These are phyloP conservation scores for Danielia reshetovae DNA, from an alignment of 805 yeast species.

Conservation along the genomic window DNA sequence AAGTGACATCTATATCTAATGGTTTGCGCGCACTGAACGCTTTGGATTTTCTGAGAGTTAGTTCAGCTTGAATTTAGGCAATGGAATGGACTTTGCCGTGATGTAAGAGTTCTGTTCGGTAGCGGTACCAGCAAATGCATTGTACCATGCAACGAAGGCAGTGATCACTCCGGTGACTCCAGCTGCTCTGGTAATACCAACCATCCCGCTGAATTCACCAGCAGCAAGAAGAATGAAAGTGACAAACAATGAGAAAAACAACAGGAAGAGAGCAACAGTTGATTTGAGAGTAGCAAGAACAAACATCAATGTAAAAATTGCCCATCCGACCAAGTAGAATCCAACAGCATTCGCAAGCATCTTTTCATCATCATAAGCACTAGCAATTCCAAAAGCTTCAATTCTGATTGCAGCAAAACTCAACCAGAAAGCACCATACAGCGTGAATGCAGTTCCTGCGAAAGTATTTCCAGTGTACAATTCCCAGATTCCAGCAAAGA, in stretches of 20 bases:
- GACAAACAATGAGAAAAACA: slow-evolving; percentile 49
- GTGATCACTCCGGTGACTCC: slow-evolving; percentile 59
- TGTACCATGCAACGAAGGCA: slow-evolving; percentile 57
- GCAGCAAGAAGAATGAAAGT: slow-evolving; percentile 55
- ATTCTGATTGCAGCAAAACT: slow-evolving; percentile 3
- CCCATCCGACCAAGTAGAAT: slow-evolving; percentile 59
- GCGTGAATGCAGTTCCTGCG: slow-evolving; percentile 60
- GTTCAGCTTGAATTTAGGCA: slow-evolving; percentile 37
- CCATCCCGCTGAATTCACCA: slow-evolving; percentile 46
- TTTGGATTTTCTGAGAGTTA: too few species aligned
- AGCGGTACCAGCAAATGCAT: slow-evolving; percentile 61
- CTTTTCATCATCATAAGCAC: slow-evolving; percentile 33
- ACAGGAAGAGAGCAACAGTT: slow-evolving; percentile 57
- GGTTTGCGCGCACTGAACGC: too few species aligned
- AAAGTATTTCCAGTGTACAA: slow-evolving; percentile 60
- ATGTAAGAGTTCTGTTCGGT: slow-evolving; percentile 57
- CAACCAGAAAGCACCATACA: slow-evolving; percentile 28
- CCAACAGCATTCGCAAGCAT: slow-evolving; percentile 51
- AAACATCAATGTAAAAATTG: slow-evolving; percentile 54
- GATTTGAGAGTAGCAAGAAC: slow-evolving; percentile 56
- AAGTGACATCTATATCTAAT: too few species aligned
- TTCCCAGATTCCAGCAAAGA: slow-evolving; percentile 66
- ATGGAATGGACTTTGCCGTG: slow-evolving; percentile 43
- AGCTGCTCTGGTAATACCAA: slow-evolving; percentile 49
- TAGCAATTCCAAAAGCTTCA: slow-evolving; percentile 4